Evolutionary conservation across 73 alveolate species (phyloP), one percentile per base, ranked within the genome.

Genomic region (Durusdinium trenchii): DNA sequence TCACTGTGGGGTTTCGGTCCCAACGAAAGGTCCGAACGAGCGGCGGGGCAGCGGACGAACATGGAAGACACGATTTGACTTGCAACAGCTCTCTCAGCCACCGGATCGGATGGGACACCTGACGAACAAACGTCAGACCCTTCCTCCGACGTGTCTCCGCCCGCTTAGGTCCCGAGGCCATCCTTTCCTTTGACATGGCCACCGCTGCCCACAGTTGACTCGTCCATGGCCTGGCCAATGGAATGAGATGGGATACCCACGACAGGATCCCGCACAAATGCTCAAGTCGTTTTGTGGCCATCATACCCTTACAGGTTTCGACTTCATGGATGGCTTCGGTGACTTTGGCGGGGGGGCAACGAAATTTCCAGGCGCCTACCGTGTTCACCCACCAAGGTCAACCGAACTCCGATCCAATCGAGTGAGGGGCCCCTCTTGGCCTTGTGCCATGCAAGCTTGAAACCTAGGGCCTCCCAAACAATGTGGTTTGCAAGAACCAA

Each of bases 221-320:
- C 12, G 84, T 48, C 95, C 95, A 86, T 20, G 95, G 95, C 83
- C 95, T 86, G 3, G 95, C 95, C 0, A 69, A 0, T 6, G 95
- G 95, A 12, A 86, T 86, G 64, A 86, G 40, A 83, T 86, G 57
- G 1, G 84, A 26, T 6, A 60, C 61, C 95, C 84, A 86, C 10
- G 83, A 60, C 82, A 86, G 6, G 3, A 86, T 43, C 43, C 95
- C 95, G 23, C 67, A 48, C 3, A 62, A 48, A 9, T 40, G 6
- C n/a, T 86, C 83, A 10, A 86, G 47, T 10, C 47, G 48, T 1
- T 4, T 3, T 3, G 71, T 20, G 12, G 84, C 84, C 0, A 86
- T 54, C 14, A 86, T 35, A 36, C 78, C 78, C 28, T 47, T n/a
- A 40, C 42, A 35, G 20, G 5, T 26, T 0, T 47, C 32, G 26